These are phyloP conservation scores for Microthlaspi erraticum DNA, from an alignment of 345 rosid species.

Conservation along the genomic window DNA sequence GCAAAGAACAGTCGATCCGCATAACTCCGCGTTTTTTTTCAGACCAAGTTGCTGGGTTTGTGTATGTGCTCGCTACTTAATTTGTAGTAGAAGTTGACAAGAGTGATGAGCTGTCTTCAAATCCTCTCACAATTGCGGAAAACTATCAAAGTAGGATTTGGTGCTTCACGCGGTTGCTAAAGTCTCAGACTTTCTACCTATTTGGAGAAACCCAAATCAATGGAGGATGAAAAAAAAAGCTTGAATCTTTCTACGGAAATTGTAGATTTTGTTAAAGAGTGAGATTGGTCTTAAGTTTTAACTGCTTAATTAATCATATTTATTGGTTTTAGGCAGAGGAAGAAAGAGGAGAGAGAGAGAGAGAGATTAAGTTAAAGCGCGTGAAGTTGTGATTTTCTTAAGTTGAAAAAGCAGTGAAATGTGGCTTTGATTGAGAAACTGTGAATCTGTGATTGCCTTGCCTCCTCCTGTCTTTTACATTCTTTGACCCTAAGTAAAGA, in stretches of 20 bases:
- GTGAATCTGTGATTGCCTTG: slow-evolving; percentile 13
- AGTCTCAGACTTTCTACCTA: slow-evolving; percentile 24
- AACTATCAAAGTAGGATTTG: background rate
- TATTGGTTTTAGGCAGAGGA: slow-evolving; percentile 21
- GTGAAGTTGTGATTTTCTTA: slow-evolving; percentile 12
- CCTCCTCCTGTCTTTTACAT: background rate
- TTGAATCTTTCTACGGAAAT: background rate
- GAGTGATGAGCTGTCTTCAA: slow-evolving; percentile 43
- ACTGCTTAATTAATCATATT: background rate
- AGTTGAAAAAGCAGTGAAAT: slow-evolving; percentile 33
- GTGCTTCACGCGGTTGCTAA: slow-evolving; percentile 37
- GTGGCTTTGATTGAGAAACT: slow-evolving; percentile 43
- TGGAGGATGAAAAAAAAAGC: background rate
- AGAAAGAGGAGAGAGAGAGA: slow-evolving; percentile 1
- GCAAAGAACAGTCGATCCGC: slow-evolving; percentile 20
- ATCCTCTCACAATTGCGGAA: slow-evolving; percentile 28
- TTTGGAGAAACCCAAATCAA: slow-evolving; percentile 17
- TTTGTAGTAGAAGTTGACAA: slow-evolving; percentile 24
- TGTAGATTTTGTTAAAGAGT: slow-evolving; percentile 9
- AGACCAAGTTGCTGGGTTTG: slow-evolving; percentile 16
- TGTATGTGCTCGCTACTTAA: slow-evolving; percentile 20
- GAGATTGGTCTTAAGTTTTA: background rate
- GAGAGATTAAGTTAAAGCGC: slow-evolving; percentile 25
- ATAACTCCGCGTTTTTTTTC: slow-evolving; percentile 8
- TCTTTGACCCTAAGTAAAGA: background rate